Evolutionary conservation across 805 yeast species (phyloP).

Genomic region (Wickerhamiella allomyrinae): DNA sequence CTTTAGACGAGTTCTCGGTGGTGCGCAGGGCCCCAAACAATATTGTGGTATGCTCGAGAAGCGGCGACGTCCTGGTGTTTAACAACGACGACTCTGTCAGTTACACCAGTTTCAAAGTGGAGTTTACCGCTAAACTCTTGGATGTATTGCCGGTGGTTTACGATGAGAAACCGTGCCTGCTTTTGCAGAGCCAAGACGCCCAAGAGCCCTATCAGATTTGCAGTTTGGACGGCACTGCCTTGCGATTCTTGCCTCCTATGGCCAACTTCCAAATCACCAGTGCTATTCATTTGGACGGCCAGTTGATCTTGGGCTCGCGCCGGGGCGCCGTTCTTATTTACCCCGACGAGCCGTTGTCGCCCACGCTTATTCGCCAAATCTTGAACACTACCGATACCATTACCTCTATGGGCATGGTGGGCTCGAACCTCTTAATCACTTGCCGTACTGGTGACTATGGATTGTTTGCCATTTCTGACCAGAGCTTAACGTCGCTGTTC

Average conservation of each 20-base stretch:
- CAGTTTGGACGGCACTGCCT: slow-evolving; percentile 4
- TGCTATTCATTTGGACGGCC: slow-evolving; percentile 28
- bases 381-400: slow-evolving; percentile 16
- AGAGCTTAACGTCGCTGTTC: slow-evolving; percentile 5
- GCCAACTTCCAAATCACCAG: slow-evolving; percentile 37
- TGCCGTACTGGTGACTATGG: slow-evolving; percentile 19
- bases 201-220: slow-evolving; percentile 32
- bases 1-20: slow-evolving; percentile 1
- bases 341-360: slow-evolving; percentile 7
- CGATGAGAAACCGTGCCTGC: slow-evolving; percentile 18
- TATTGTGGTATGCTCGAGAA: not conserved
- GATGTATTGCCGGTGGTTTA: slow-evolving; percentile 12
- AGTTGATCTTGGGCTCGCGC: slow-evolving; percentile 55
- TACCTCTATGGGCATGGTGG: slow-evolving; percentile 13
- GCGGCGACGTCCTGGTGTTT: not conserved
- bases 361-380: not conserved
- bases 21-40: not conserved
- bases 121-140: slow-evolving; percentile 26
- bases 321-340: slow-evolving; percentile 51
- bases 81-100: not conserved
- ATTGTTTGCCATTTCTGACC: slow-evolving; percentile 3
- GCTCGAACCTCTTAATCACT: slow-evolving; percentile 9
- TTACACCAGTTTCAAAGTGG: slow-evolving; percentile 14
- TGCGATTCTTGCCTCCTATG: not conserved
- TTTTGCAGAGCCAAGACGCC: slow-evolving; percentile 59